phyloP scores from a whole-genome alignment of 2,329 filamentous ascomycete species.

The Diaporthe amygdali region DNA sequence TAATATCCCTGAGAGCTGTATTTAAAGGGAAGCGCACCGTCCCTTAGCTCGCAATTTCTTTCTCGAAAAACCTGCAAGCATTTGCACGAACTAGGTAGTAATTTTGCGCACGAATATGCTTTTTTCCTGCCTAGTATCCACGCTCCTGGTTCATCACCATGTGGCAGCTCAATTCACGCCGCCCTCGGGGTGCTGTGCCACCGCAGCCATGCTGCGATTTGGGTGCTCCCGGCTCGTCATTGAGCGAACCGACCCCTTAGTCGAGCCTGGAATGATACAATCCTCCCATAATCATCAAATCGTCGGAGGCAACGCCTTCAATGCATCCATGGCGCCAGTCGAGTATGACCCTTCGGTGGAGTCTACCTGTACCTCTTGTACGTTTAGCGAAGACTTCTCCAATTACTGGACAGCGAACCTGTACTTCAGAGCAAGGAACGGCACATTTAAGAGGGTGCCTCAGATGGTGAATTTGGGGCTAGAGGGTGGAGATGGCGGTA shows the following conservation, averaged over 20 bases:
- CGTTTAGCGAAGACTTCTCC: constrained; percentile 37
- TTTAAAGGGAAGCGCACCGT: not conserved
- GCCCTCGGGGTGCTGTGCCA: constrained; percentile 13
- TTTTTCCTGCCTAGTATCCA: not conserved
- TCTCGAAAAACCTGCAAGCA: not conserved
- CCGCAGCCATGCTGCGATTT: constrained; percentile 28
- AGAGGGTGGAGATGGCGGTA: constrained; percentile 37
- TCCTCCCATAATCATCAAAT: constrained; percentile 45
- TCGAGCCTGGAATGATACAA: constrained; percentile 41
- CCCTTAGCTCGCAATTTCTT: not conserved
- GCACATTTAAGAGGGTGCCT: constrained; percentile 40
- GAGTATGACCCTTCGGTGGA: constrained; percentile 9
- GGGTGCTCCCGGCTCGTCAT: constrained; percentile 33
- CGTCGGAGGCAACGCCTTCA: constrained; percentile 46
- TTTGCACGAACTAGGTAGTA: not conserved
- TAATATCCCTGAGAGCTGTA: not conserved
- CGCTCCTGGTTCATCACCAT: not conserved
- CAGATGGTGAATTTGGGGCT: constrained; percentile 40
- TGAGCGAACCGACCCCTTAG: constrained; percentile 33
- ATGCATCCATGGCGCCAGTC: constrained; percentile 38
- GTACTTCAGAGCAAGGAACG: constrained; percentile 30
- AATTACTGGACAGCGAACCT: constrained; percentile 38
- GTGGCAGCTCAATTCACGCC: not conserved
- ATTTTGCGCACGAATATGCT: not conserved
- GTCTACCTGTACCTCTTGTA: constrained; percentile 29